These are phyloP conservation scores for Chlamydomonas sp. DNA, from an alignment of 139 green algal genomes.

Conservation along the genomic window DNA sequence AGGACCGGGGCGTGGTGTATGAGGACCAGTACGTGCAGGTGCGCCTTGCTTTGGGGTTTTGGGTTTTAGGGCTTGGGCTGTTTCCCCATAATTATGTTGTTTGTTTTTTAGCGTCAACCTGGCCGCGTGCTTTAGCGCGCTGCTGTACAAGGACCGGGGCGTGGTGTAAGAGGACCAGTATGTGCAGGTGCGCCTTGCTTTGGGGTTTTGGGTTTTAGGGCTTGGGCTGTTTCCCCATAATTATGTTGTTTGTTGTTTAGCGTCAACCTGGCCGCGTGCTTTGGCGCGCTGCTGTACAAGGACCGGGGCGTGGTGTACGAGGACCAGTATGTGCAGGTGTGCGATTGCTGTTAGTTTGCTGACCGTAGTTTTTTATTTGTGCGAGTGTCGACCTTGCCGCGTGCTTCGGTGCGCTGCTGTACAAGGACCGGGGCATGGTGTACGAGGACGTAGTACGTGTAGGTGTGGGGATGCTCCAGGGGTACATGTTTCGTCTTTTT, in stretches of 20 bases:
- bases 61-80: too few relatives aligned
- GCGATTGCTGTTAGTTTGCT: too few relatives aligned
- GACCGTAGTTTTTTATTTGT: not conserved
- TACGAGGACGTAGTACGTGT: constrained; percentile 92
- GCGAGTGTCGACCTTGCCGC: constrained; percentile 34
- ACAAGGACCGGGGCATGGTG: constrained; percentile 73
- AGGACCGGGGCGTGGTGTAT: constrained; percentile 82
- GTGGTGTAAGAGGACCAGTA: constrained; percentile 93
- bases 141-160: constrained; percentile 57
- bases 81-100: too few relatives aligned
- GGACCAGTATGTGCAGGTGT: constrained; percentile 81
- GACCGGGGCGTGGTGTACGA: constrained; percentile 88
- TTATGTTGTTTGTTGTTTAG: too few relatives aligned
- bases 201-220: too few relatives aligned
- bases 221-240: too few relatives aligned
- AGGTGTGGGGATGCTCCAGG: too few relatives aligned
- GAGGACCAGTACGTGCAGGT: constrained; percentile 89
- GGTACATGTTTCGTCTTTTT: too few relatives aligned
- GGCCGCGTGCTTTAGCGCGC: constrained; percentile 27
- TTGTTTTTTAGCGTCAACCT: too few relatives aligned
- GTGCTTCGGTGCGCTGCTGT: constrained; percentile 32
- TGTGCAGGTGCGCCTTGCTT: constrained; percentile 72
- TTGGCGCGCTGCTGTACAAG: constrained; percentile 35
- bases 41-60: too few relatives aligned
- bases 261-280: constrained; percentile 40